Evolutionary conservation across 768 basidiomycete species (phyloP), one percentile per base, ranked within the genome.

Genomic region (Crepidotus variabilis): DNA sequence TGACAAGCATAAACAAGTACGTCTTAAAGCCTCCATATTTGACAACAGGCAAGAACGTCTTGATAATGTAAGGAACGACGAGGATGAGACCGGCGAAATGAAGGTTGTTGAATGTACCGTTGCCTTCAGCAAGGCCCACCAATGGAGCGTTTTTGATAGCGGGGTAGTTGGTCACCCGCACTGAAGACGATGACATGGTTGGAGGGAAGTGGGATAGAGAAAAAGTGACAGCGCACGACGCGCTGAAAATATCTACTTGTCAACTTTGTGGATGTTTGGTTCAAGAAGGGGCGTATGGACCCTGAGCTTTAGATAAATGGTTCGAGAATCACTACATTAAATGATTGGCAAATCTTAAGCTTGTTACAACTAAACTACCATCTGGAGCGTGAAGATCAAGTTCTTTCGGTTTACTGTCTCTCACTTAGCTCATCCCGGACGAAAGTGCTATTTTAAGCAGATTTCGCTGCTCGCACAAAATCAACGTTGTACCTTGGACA

Each of bases 61-160:
- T 95, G 71, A 96, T 71, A 57, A 97, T 33, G 75, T 85, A 96
- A 11, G 97, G 94, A 16, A 92, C 84, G 65, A 82, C 78, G 63
- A 98, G 67, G 69, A 98, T 78, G 68, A 86, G 78, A 16, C 76
- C 81, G 9, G 86, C 90, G 59, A 98, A 85, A 54, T 93, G 90
- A 57, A 72, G 57, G 66, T 96, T 96, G 70, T 78, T 85, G 78
- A 95, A 96, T 56, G 82, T 77, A 62, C 87, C 89, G 67, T 88
- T 94, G 48, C 93, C 94, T 73, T 94, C 92, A 1, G 83, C 89
- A 51, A 93, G 84, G 57, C 89, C 89, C 46, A 87, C 75, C 60
- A 91, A 73, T 14, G 92, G 92, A 6, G 92, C 88, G 63, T 94
- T 94, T 70, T 90, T 88, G 34, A 94, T 92, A 56, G 89, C 83